phyloP scores from a whole-genome alignment of 805 yeast genomes.

The Ogataea ramenticola region DNA sequence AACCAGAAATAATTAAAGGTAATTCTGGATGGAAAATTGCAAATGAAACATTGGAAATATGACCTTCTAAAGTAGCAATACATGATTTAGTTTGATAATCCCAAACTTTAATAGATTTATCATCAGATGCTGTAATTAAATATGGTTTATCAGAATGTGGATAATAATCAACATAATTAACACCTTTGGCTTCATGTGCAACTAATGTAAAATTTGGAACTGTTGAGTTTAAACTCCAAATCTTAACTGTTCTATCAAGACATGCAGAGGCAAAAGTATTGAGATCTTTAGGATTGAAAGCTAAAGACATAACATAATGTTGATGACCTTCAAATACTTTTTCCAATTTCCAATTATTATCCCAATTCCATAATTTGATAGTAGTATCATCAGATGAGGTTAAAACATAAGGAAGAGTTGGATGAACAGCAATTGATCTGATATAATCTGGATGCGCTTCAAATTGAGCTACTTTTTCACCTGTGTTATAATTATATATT shows the following conservation, averaged over 20 bases:
- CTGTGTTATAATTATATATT: constrained; percentile 91
- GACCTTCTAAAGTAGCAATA: constrained; percentile 93
- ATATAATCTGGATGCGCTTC: constrained; percentile 98
- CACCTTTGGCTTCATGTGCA: constrained; percentile 92
- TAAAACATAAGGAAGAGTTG: constrained; percentile 80
- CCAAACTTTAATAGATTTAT: constrained; percentile 83
- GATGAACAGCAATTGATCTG: constrained; percentile 90
- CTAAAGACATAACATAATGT: constrained; percentile 90
- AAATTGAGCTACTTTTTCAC: constrained; percentile 89
- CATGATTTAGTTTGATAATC: constrained; percentile 96
- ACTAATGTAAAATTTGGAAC: constrained; percentile 85
- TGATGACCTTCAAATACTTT: constrained; percentile 93
- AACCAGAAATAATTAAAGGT: constrained; percentile 90
- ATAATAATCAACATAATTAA: constrained; percentile 92
- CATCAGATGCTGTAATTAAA: constrained; percentile 86
- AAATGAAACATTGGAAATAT: constrained; percentile 88
- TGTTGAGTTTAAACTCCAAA: constrained; percentile 88
- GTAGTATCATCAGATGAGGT: constrained; percentile 91
- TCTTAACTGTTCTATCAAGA: constrained; percentile 91
- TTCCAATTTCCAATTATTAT: constrained; percentile 80
- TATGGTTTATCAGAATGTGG: constrained; percentile 98
- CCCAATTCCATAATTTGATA: constrained; percentile 97
- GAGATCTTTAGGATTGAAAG: constrained; percentile 96
- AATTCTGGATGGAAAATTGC: constrained; percentile 98
- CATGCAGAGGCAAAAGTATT: constrained; percentile 97